Evolutionary conservation across 768 basidiomycete species (phyloP), one percentile per base, ranked within the genome.

Genomic region (Lyophyllum atratum): DNA sequence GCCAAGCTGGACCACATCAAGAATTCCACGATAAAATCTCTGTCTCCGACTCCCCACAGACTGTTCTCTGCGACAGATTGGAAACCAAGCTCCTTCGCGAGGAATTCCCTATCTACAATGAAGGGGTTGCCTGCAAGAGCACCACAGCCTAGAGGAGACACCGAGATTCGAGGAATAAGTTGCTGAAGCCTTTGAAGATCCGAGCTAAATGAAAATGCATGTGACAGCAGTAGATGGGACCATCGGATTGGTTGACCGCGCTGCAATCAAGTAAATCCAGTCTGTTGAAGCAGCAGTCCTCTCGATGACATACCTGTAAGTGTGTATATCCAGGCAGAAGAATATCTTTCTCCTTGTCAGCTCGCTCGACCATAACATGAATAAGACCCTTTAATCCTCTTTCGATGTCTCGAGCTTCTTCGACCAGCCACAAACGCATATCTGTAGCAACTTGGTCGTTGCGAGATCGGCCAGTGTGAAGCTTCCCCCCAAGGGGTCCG

Each of bases 401-500:
- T 68, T 90, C 85, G 48, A 95, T 80, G 37, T 83, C 82, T 33
- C 74, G 70, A 19, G 90, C 87, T 67, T 96, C 84, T 44, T 89
- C 85, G 21, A 97, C 78, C 19, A 99, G 82, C 97, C 97, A 99
- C 12, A 99, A 74, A 28, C 97, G 88, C 90, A 98, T 92, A 69
- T 99, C 97, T 1, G 97, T 99, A 3, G 96, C 95, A 59, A 98
- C 96, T 71, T 99, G 97, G 70, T 99, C 97, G 72, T 99, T 99
- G 52, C 97, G 84, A 49, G 94, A 96, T 58, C 97, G 86, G 26
- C 97, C 97, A 0, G 97, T 99, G 69, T 99, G 97, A 42, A 99
- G 80, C 73, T 98, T 99, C 3, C 97, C 97, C 5, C 93, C 95
- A 15, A 93, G 83, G 14, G 91, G 79, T 0, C 97, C 97, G 52